These are phyloP conservation scores for Asterophora lycoperdoides DNA, from an alignment of 768 basidiomycete species.

Conservation along the genomic window DNA sequence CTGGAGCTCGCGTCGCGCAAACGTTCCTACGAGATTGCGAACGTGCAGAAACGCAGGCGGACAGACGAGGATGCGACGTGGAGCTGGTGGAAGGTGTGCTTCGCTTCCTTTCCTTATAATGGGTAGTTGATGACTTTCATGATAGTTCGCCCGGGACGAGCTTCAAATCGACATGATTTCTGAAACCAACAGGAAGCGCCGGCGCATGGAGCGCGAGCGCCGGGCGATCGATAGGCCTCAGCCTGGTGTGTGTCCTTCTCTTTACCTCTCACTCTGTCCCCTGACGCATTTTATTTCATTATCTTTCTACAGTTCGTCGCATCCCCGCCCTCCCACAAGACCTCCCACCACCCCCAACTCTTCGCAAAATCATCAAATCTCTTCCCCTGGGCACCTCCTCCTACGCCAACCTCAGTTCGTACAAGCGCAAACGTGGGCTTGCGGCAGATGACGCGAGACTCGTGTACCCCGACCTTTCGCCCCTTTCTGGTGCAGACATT, in stretches of 20 bases:
- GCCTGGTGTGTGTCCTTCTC: conserved; percentile 47
- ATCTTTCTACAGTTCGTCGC: conserved; percentile 43
- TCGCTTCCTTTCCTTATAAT: conserved; percentile 5
- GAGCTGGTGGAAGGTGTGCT: conserved; percentile 83
- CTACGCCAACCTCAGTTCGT: conserved; percentile 16
- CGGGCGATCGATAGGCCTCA: conserved; percentile 73
- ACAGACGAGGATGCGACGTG: conserved; percentile 76
- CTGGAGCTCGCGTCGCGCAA: conserved; percentile 76
- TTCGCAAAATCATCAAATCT: conserved; percentile 64
- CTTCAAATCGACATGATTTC: conserved; percentile 86
- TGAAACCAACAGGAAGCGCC: conserved; percentile 81
- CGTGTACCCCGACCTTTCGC: conserved; percentile 43
- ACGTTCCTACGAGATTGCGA: conserved; percentile 62
- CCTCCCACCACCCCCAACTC: conserved; percentile 51
- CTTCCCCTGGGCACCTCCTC: conserved; percentile 41
- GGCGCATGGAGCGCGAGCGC: conserved; percentile 82
- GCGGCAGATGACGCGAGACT: conserved; percentile 21
- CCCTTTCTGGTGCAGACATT: conserved; percentile 46
- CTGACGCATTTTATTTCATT: neutral
- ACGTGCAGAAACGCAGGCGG: conserved; percentile 56
- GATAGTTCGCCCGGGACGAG: conserved; percentile 69
- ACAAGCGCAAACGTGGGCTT: conserved; percentile 22
- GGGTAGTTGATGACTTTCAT: conserved; percentile 6
- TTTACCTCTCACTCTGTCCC: neutral
- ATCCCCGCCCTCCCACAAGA: conserved; percentile 54